Evolutionary conservation across 192 early-diverging fungal species (phyloP), one percentile per base, ranked within the genome.

Genomic region (Mortierella alpina): DNA sequence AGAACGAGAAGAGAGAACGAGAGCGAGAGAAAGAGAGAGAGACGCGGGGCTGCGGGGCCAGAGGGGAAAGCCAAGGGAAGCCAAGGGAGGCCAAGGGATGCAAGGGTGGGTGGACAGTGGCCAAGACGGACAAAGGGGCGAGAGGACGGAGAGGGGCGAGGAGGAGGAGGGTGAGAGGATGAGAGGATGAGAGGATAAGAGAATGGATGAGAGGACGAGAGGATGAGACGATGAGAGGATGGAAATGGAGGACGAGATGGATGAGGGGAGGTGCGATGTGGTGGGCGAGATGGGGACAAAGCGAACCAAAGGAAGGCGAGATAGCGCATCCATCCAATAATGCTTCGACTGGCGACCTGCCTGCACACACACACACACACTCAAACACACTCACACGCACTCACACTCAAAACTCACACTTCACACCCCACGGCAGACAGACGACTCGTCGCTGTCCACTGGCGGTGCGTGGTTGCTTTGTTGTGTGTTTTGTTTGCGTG

Each of bases 21-120:
- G 45, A 68, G 17, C 42, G 45, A 45, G 42, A 59, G 50, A 70
- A 46, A 63, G 60, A 54, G 53, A 50, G 59, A 6, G 31, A 13
- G 6, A 7, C 57, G 20, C 14, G 31, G 57, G 31, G 22, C 9
- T 39, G 18, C 22, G 15, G 18, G 39, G 14, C 5, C 40, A 59
- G 14, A 9, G 31, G 31, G n/a, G n/a, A n/a, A 59, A 41, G 22
- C 22, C 8, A 54, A 20, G 22, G 20, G 59, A 15, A 55, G 15
- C 7, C 40, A 53, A 11, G 47, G 63, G 13, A 65, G 39, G 31
- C 31, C 53, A 11, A 41, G 59, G 13, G 42, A 14, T 7, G 13
- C 6, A 59, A 14, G 5, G 15, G 17, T 52, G 69, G 59, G 46
- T 63, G 58, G 39, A 8, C 10, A 41, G 20, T 20, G 40, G 47